A percentile compares a stretch with the other conserved stretches of the same genome.
These are phyloP conservation scores for Phyllosticta citriasiana DNA, from an alignment of 2,329 filamentous ascomycete genomes.

Conservation along the genomic window DNA sequence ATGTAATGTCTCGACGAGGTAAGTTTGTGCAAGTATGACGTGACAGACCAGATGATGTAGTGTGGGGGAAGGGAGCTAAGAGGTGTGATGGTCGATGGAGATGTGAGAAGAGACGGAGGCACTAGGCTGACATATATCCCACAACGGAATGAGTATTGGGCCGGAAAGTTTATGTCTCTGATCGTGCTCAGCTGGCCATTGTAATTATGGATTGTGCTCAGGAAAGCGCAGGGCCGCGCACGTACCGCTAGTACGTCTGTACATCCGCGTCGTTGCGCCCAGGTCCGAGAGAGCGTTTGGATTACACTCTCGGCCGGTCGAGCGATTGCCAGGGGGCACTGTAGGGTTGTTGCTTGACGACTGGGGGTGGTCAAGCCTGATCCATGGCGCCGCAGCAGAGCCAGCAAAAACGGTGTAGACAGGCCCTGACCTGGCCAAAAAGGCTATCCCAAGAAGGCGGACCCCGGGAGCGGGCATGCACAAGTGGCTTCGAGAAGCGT, in stretches of 20 bases:
- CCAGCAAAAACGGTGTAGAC: conserved; percentile 1
- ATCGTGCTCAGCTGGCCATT: conserved; percentile 7
- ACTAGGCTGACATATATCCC: conserved; percentile 8
- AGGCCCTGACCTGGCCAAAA: conserved; percentile 6
- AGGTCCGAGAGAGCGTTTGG: conserved; percentile 8
- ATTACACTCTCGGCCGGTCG: conserved; percentile 10
- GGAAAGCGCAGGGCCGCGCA: conserved; percentile 5
- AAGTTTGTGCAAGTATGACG: not conserved
- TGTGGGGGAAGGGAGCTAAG: conserved; percentile 12
- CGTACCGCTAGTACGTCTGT: conserved; percentile 11
- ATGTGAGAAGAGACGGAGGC: conserved; percentile 1
- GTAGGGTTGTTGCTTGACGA: conserved; percentile 10
- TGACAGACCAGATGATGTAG: conserved; percentile 16
- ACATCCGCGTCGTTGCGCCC: conserved; percentile 10
- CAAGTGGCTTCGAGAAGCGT: conserved; percentile 11
- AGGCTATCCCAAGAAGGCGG: conserved; percentile 7
- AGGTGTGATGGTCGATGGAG: not conserved
- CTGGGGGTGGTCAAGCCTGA: conserved; percentile 7
- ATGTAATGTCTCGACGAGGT: not conserved
- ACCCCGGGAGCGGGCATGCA: conserved; percentile 7
- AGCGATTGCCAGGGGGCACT: conserved; percentile 3
- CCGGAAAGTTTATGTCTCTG: conserved; percentile 10
- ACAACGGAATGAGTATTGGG: conserved; percentile 7
- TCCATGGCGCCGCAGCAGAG: not conserved
- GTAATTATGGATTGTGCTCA: conserved; percentile 12